Conservation (phyloP, 352 stramenopile genomes). For the Phytophthora sp. region DNA sequence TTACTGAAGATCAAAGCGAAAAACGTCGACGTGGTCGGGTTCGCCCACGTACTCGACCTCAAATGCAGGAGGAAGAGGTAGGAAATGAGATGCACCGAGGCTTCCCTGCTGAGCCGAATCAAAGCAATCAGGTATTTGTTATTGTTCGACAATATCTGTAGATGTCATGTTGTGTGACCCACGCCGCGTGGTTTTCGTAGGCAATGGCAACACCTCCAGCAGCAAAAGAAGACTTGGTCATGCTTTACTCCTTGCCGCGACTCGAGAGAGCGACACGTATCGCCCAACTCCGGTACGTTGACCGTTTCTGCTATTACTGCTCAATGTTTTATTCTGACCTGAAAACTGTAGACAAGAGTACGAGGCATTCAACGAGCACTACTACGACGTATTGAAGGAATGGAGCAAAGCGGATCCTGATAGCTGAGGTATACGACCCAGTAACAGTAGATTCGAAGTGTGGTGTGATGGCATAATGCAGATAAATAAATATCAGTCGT, state of each 20-base stretch:
- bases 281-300: constrained; percentile 36
- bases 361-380: constrained; percentile 47
- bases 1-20: constrained; percentile 1
- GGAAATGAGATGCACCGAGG: not conserved
- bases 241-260: constrained; percentile 26
- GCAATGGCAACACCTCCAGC: not conserved
- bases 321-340: no score
- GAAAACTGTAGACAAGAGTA: constrained; percentile 56
- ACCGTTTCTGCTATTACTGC: no score
- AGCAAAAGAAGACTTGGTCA: constrained; percentile 7
- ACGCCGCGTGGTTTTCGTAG: constrained; percentile 7
- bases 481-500: no score
- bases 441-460: no score
- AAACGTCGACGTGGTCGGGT: constrained; percentile 13
- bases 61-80: constrained; percentile 13
- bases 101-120: not conserved
- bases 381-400: constrained; percentile 51
- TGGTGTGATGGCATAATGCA: not conserved
- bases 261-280: constrained; percentile 39
- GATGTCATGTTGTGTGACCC: constrained; percentile 6
- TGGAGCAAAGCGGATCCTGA: constrained; percentile 48
- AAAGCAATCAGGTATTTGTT: constrained; percentile 22
- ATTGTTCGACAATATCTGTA: not conserved
- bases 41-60: constrained; percentile 9
- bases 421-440: constrained; percentile 10